Base-by-base conservation (phyloP, 1,284 basidiomycete species). In the Cystobasidiaceae sp. region DNA sequence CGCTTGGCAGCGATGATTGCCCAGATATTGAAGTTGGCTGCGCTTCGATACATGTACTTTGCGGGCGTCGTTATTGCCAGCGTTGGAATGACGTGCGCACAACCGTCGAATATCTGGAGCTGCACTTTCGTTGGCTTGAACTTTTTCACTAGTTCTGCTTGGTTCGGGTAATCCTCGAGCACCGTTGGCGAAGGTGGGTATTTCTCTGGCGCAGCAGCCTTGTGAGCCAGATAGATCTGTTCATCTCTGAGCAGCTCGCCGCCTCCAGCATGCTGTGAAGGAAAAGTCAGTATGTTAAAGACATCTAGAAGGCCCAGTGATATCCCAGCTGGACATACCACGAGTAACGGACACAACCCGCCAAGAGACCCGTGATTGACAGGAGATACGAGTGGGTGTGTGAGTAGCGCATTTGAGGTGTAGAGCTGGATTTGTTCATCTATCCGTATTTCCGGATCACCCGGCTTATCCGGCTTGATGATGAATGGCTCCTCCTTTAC, bases 381-480 rank as follows among this genome's bases (percentile, higher is more conserved):
- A 3, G 80, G 79, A 2, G 80, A 81, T 32, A 80, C 80, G n/a
- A 81, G 74, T 0, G 81, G 81, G 66, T 81, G 80, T 1, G 75
- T 77, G 13, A 82, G 71, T 32, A 81, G 79, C 28, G 74, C 76
- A 68, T 81, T 81, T 23, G 79, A 77, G 28, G 79, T 79, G 68
- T 81, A 81, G 64, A 80, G 77, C 72, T 82, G 81, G 17, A 82
- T 76, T 67, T 82, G 81, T 33, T 79, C 77, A 41, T 77, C 39
- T 5, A 68, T 58, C 21, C 19, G 72, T 41, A 76, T 50, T 6
- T 59, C 59, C 8, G 68, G 41, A 19, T 61, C 56, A n/a, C 43
- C 52, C 3, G 51, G 61, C 17, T 48, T 41, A n/a, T 57, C 50
- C 2, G 21, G 19, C 41, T 59, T 28, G 6, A 52, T 48, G 2